These are phyloP conservation scores for Platismatia glauca DNA, from an alignment of 495 filamentous ascomycete species.

Conservation along the genomic window DNA sequence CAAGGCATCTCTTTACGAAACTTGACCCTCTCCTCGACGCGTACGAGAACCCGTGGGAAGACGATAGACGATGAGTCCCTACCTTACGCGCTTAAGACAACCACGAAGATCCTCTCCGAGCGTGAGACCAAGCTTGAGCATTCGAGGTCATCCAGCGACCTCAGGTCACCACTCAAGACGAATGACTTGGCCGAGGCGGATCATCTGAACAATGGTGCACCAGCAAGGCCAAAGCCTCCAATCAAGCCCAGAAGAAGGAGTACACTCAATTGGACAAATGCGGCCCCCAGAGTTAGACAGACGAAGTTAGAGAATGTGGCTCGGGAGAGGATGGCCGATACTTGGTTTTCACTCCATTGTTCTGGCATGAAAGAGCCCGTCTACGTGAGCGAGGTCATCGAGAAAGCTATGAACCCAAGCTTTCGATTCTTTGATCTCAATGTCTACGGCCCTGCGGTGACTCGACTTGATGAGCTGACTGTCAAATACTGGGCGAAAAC, in stretches of 20 bases:
- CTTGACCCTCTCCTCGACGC: conserved; percentile 49
- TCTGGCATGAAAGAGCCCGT: conserved; percentile 58
- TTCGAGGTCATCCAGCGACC: conserved; percentile 64
- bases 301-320: conserved; percentile 66
- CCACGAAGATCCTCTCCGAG: conserved; percentile 57
- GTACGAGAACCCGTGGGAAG: conserved; percentile 50
- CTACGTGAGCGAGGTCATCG: conserved; percentile 79
- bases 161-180: conserved; percentile 34
- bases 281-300: conserved; percentile 60
- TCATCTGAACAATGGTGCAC: conserved; percentile 7
- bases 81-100: conserved; percentile 54
- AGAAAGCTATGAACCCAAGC: conserved; percentile 78
- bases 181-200: conserved; percentile 11
- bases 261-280: conserved; percentile 56
- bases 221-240: conserved; percentile 24
- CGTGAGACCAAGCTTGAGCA: conserved; percentile 54
- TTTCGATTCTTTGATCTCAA: conserved; percentile 82
- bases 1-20: conserved; percentile 84
- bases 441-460: conserved; percentile 53
- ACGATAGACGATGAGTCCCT: conserved; percentile 83
- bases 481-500: conserved; percentile 72
- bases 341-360: conserved; percentile 81
- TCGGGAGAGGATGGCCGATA: conserved; percentile 66
- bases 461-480: conserved; percentile 52
- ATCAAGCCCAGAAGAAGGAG: conserved; percentile 51